Evolutionary conservation across 2,329 filamentous ascomycete species (phyloP).

Genomic region (Endoconidiophora polonica): DNA sequence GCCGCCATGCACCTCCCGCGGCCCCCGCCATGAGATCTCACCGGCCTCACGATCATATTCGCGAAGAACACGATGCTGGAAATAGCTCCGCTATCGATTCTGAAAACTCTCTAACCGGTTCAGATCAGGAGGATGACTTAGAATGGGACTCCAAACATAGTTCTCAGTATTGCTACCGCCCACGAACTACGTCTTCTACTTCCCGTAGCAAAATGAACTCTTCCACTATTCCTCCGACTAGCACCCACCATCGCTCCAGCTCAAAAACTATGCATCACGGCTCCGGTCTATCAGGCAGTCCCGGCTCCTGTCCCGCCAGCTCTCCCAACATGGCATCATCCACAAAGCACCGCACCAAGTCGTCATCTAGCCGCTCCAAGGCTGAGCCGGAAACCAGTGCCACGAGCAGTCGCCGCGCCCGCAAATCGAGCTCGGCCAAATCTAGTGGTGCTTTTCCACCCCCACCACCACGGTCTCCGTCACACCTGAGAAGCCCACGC

Average conservation of each 20-base stretch:
- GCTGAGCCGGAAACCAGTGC: neutral
- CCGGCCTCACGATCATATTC: neutral
- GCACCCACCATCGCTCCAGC: neutral
- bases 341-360: constrained; percentile 1
- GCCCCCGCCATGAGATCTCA: neutral
- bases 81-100: constrained; percentile 3
- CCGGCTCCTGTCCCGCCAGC: neutral
- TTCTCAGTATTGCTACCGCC: neutral
- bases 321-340: neutral
- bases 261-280: constrained; percentile 1
- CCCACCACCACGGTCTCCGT: neutral
- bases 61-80: constrained; percentile 1
- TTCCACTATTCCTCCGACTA: neutral
- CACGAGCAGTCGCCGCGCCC: neutral
- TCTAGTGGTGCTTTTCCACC: neutral
- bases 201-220: constrained; percentile 5
- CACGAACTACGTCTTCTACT: constrained; percentile 1
- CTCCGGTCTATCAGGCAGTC: neutral
- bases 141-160: neutral
- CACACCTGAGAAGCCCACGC: neutral
- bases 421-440: constrained; percentile 5
- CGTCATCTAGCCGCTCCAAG: constrained; percentile 3
- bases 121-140: neutral
- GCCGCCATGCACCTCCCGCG: constrained; percentile 1
- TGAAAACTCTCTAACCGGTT: neutral